Evolutionary conservation across 768 basidiomycete species (phyloP), one percentile per base, ranked within the genome.

Genomic region (Clathrus columnatus): DNA sequence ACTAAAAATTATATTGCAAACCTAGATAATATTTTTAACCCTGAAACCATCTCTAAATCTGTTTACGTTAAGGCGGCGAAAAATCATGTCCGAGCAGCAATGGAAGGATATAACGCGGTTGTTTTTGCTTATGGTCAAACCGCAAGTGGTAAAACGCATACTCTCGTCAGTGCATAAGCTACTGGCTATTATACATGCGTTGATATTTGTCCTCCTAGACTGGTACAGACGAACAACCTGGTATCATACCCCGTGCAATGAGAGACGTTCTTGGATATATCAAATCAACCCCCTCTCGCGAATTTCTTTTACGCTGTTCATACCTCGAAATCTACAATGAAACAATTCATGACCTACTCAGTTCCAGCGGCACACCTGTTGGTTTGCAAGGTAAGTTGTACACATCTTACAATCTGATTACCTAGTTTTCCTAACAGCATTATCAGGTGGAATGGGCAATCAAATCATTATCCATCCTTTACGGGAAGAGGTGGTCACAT

Each of bases 271-370:
- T 98, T 68, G 76, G 78, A 0, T 84, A 80, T 66, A 95, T 95
- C 67, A 80, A 81, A 41, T 75, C 76, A 48, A 90, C 88, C 0
- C 80, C 88, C 0, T 73, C 79, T 27, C 79, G 94, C 41, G 91
- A 95, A 65, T 98, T 92, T 69, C 81, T 98, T n/a, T 78, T 99
- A 7, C 83, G 94, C 17, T 95, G 93, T 66, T 91, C 90, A 6
- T 98, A 97, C 67, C 82, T 99, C 50, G 96, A 98, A 65, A 93
- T 99, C 47, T 99, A 98, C 74, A 99, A 98, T 69, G 91, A 95
- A 65, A 77, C 79, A 0, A 85, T 94, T 48, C 79, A 88, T 60
- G 91, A 95, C 62, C 72, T 99, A 1, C 82, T 99, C 10, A 55
- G 54, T 30, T 47, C 24, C 26, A 55, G 43, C 17, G 46, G 54